A percentile compares a stretch with the other conserved stretches of the same genome.
phyloP scores from a whole-genome alignment of 768 basidiomycete genomes.

The Amanita pseudoporphyria region DNA sequence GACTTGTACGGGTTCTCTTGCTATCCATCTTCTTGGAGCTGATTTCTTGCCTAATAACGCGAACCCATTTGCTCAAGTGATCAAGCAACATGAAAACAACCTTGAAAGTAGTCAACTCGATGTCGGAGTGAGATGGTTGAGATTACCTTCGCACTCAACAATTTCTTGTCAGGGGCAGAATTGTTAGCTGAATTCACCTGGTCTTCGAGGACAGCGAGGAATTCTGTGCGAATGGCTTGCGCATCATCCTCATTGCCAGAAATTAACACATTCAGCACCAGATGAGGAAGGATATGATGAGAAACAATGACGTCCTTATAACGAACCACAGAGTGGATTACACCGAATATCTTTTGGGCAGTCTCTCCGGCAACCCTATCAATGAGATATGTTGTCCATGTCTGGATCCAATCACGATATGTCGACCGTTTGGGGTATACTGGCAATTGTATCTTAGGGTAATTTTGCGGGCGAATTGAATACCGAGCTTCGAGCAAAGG shows the following conservation, averaged over 20 bases:
- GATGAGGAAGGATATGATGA: constrained; percentile 82
- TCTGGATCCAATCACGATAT: constrained; percentile 94
- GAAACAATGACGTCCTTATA: constrained; percentile 95
- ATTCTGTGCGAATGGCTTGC: constrained; percentile 60
- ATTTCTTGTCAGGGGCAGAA: constrained; percentile 67
- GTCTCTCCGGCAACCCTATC: constrained; percentile 43
- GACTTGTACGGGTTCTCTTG: constrained; percentile 37
- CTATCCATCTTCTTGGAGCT: constrained; percentile 36
- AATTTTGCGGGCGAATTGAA: constrained; percentile 34
- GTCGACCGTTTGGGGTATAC: constrained; percentile 71
- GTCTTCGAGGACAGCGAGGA: constrained; percentile 76
- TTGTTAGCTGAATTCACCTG: constrained; percentile 59
- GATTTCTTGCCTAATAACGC: constrained; percentile 60
- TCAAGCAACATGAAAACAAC: constrained; percentile 92
- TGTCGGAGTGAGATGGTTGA: neutral
- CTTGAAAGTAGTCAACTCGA: constrained; percentile 27
- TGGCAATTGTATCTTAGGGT: constrained; percentile 44
- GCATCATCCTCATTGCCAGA: constrained; percentile 59
- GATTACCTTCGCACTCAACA: constrained; percentile 88
- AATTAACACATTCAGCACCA: constrained; percentile 78
- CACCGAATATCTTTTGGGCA: constrained; percentile 65
- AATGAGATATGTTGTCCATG: constrained; percentile 81
- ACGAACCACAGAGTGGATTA: constrained; percentile 68
- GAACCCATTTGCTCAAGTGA: constrained; percentile 87
- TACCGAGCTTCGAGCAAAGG: constrained; percentile 73